Evolutionary conservation across 352 stramenopile species (phyloP).

Genomic region (Globisporangium barbulae): DNA sequence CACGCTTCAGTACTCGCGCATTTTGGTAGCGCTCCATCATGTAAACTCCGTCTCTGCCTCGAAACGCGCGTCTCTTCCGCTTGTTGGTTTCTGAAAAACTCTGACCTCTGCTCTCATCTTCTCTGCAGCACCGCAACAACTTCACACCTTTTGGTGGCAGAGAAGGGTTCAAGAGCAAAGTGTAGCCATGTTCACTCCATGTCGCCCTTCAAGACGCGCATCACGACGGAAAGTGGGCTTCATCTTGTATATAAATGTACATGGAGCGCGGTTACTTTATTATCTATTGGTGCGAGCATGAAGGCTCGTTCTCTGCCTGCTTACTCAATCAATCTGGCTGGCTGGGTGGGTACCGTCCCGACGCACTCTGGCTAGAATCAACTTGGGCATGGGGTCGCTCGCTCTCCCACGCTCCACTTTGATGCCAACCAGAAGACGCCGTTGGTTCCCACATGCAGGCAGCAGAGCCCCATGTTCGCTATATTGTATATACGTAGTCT

Average conservation of each 20-base stretch:
- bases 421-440: slow-evolving; percentile 10
- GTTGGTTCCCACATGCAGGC: slow-evolving; percentile 10
- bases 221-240: background rate
- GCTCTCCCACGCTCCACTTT: background rate
- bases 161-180: background rate
- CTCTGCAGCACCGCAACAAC: background rate
- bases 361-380: slow-evolving; percentile 3
- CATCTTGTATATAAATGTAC: background rate
- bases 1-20: background rate
- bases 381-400: slow-evolving; percentile 5
- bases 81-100: background rate
- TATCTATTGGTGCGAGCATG: background rate
- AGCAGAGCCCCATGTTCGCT: slow-evolving; percentile 6
- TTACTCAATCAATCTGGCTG: too few species aligned
- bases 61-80: background rate
- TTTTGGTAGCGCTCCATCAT: background rate
- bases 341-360: background rate
- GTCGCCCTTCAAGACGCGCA: background rate
- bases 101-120: background rate
- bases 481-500: slow-evolving; percentile 14
- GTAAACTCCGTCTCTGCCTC: background rate
- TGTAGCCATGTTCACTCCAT: background rate
- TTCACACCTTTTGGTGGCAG: background rate
- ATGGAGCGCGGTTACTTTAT: background rate
- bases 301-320: background rate